phyloP scores from a whole-genome alignment of 2,329 filamentous ascomycete species.

The Phyllosticta capitalensis region DNA sequence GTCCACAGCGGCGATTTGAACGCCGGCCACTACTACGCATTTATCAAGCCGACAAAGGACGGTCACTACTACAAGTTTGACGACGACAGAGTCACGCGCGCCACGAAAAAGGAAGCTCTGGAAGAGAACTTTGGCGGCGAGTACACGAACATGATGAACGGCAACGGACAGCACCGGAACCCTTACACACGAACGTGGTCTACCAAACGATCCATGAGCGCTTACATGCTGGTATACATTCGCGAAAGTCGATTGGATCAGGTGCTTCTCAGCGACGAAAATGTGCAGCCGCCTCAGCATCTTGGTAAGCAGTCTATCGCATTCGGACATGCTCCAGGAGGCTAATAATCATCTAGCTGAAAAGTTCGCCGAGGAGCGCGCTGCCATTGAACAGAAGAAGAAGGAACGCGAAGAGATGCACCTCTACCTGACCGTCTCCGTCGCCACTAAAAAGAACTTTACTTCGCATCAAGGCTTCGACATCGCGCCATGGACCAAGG shows the following conservation, averaged over 20 bases:
- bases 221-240: conserved; percentile 98
- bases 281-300: conserved; percentile 71
- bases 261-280: conserved; percentile 66
- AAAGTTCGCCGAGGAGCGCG: conserved; percentile 73
- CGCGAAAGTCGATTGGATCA: conserved; percentile 76
- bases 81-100: conserved; percentile 92
- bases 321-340: neutral
- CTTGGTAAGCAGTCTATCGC: conserved; percentile 49
- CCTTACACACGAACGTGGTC: conserved; percentile 56
- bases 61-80: conserved; percentile 96
- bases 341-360: conserved; percentile 43
- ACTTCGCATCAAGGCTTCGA: conserved; percentile 75
- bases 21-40: conserved; percentile 96
- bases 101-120: conserved; percentile 79
- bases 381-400: conserved; percentile 61
- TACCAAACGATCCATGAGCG: conserved; percentile 66
- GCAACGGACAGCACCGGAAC: conserved; percentile 49
- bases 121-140: conserved; percentile 97
- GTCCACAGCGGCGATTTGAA: conserved; percentile 96
- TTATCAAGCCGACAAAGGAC: conserved; percentile 80
- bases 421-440: conserved; percentile 75
- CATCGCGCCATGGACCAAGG: conserved; percentile 50
- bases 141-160: conserved; percentile 51
- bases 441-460: conserved; percentile 77
- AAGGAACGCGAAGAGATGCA: conserved; percentile 93